These are phyloP conservation scores for Candida adriatica DNA, from an alignment of 805 yeast genomes.

Conservation along the genomic window DNA sequence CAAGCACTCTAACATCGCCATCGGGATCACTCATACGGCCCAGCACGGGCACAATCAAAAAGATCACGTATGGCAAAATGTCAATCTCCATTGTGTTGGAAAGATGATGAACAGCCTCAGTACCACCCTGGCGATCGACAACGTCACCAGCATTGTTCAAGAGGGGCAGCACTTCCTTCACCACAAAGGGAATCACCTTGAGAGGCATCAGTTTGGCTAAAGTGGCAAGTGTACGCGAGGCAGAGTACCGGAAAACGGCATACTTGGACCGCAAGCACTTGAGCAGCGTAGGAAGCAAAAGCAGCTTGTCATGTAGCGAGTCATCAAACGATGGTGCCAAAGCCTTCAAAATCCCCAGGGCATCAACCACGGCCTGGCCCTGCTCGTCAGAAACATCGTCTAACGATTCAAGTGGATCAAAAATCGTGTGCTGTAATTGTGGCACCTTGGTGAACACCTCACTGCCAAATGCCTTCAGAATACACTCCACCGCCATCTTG, in stretches of 20 bases:
- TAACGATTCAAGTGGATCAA: conserved; percentile 47
- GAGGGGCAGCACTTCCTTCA: conserved; percentile 73
- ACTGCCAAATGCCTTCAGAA: conserved; percentile 47
- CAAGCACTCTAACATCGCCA: conserved; percentile 76
- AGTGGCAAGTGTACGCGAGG: conserved; percentile 83
- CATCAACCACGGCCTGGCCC: conserved; percentile 82
- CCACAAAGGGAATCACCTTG: conserved; percentile 67
- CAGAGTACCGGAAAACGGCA: conserved; percentile 82
- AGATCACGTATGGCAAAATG: conserved; percentile 90
- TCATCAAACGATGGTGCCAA: conserved; percentile 54
- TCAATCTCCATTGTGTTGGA: conserved; percentile 80
- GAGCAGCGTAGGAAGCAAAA: conserved; percentile 45
- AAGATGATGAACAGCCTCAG: conserved; percentile 84
- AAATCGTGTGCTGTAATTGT: conserved; percentile 55
- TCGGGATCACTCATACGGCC: conserved; percentile 98
- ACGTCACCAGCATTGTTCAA: conserved; percentile 67
- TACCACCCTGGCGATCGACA: conserved; percentile 83
- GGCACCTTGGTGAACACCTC: conserved; percentile 56
- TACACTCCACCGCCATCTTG: conserved; percentile 52
- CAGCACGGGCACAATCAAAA: conserved; percentile 89
- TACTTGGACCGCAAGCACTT: conserved; percentile 56
- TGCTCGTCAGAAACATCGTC: conserved; percentile 33
- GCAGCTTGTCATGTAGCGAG: conserved; percentile 41
- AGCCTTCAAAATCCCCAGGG: conserved; percentile 75
- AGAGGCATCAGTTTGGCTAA: conserved; percentile 66